Base-by-base conservation (phyloP, 306 rosid genomes). In the Malus asiatica region DNA sequence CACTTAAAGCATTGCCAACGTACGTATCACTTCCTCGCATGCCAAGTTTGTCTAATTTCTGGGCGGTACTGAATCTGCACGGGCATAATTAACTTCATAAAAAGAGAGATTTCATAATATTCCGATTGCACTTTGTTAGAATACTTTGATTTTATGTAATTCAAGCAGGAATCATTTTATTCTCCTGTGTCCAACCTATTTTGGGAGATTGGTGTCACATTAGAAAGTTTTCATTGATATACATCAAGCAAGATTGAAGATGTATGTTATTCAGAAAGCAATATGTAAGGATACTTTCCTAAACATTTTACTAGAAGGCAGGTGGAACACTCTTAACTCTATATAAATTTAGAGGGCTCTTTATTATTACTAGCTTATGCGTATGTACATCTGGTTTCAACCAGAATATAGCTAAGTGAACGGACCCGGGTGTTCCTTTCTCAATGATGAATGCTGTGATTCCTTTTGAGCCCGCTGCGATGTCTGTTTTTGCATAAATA, bases 1-100 rank as follows among this genome's bases (percentile, higher is more conserved):
- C 32, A 72, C 30, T 71, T 48, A 38, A 62, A 80, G 73, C 72
- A 78, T 80, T 67, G 84, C 66, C 68, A 71, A 84, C 95, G 10
- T 89, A 92, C 96, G 96, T 95, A 86, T 92, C 98, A 87, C 98
- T 95, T 81, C 98, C 98, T 62, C 98, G 95, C 98, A 95, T 95
- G 77, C 98, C 97, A 25, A 95, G 98, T 86, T 95, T 95, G 84
- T 95, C 98, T 76, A 95, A 80, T 80, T 92, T 94, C 81, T 95
- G 97, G 32, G 98, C 97, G 40, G 97, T 95, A 69, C 90, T 88
- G 89, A 92, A 95, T 82, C 98, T 95, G 96, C 84, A 81, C 76
- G 23, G 82, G 78, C 30, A 64, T 51, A 68, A 45, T 76, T 51
- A 68, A 30, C 32, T 61, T 13, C 69, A 67, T 9, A 71, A 78